These are phyloP conservation scores for Podospora bellae-mahoneyi DNA, from an alignment of 495 filamentous ascomycete species.

Conservation along the genomic window DNA sequence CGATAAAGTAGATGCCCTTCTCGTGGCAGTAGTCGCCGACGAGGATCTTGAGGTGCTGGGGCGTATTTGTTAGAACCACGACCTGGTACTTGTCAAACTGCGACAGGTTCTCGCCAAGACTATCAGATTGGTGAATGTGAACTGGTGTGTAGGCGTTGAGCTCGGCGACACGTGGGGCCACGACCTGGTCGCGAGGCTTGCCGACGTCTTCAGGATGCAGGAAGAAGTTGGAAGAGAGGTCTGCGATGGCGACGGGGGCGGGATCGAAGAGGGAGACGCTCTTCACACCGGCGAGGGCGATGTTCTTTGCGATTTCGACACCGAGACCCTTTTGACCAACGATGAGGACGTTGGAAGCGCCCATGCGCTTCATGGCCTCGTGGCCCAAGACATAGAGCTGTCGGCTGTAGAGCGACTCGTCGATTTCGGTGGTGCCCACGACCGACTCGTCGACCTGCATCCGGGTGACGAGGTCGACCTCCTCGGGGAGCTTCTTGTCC, in stretches of 20 bases:
- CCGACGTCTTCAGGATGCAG: conserved; percentile 83
- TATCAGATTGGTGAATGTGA: conserved; percentile 61
- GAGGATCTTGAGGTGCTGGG: conserved; percentile 70
- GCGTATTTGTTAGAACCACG: conserved; percentile 82
- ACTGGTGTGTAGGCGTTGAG: conserved; percentile 96
- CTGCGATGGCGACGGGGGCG: conserved; percentile 72
- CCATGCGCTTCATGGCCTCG: conserved; percentile 99
- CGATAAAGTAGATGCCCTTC: conserved; percentile 85
- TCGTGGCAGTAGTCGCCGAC: conserved; percentile 91
- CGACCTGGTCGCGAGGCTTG: conserved; percentile 81
- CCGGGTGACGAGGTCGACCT: conserved; percentile 62
- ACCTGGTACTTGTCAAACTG: conserved; percentile 62
- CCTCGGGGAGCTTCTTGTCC: conserved; percentile 45
- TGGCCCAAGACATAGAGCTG: conserved; percentile 98
- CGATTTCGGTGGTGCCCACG: conserved; percentile 64
- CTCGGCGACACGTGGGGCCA: conserved; percentile 84
- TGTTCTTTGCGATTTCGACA: conserved; percentile 98
- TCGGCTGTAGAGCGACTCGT: conserved; percentile 95
- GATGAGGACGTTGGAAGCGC: conserved; percentile 90
- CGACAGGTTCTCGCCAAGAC: conserved; percentile 64
- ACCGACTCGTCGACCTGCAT: conserved; percentile 78
- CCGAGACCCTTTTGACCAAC: conserved; percentile 90
- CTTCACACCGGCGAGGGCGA: conserved; percentile 89
- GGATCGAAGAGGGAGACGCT: conserved; percentile 83
- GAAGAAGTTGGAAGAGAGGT: conserved; percentile 97